Percentiles rank a stretch among this genome's conserved stretches.
These are phyloP conservation scores for Solanum chilense DNA, from an alignment of 257 asterid genomes.

Conservation along the genomic window DNA sequence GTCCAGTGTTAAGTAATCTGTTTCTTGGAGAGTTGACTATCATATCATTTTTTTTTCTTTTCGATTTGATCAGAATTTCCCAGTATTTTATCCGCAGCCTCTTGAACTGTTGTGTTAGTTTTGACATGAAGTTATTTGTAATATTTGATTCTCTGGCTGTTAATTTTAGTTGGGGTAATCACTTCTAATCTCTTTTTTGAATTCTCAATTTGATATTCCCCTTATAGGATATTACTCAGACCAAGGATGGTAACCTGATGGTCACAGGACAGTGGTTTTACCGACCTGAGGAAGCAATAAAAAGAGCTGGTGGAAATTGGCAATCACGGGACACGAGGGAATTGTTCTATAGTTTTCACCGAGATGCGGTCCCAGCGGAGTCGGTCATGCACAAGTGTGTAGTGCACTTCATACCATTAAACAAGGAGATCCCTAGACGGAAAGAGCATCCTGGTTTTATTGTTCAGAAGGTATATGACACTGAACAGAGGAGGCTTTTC, in stretches of 20 bases:
- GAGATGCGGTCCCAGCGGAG: constrained; percentile 82
- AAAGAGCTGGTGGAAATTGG: constrained; percentile 63
- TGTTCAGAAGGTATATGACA: constrained; percentile 75
- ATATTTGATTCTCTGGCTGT: background rate
- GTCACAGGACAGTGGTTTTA: constrained; percentile 84
- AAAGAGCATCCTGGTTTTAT: constrained; percentile 81
- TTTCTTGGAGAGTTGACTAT: background rate
- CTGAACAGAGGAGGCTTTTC: constrained; percentile 51
- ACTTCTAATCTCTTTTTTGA: background rate
- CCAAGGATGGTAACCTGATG: constrained; percentile 32
- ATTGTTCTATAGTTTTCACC: constrained; percentile 73
- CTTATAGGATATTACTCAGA: constrained; percentile 53
- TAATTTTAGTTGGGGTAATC: background rate
- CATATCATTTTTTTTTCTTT: background rate
- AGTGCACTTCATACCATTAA: constrained; percentile 71
- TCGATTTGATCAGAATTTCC: background rate
- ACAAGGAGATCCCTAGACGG: constrained; percentile 64
- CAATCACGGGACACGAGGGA: constrained; percentile 56
- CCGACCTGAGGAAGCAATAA: constrained; percentile 85
- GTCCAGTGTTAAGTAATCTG: background rate
- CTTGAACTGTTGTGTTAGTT: background rate
- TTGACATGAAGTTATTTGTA: background rate
- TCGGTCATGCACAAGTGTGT: constrained; percentile 87
- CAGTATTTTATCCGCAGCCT: background rate
- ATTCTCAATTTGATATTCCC: background rate